Evolutionary conservation across 1,284 basidiomycete genomes (phyloP).

Genomic region (Marasmius oreades): DNA sequence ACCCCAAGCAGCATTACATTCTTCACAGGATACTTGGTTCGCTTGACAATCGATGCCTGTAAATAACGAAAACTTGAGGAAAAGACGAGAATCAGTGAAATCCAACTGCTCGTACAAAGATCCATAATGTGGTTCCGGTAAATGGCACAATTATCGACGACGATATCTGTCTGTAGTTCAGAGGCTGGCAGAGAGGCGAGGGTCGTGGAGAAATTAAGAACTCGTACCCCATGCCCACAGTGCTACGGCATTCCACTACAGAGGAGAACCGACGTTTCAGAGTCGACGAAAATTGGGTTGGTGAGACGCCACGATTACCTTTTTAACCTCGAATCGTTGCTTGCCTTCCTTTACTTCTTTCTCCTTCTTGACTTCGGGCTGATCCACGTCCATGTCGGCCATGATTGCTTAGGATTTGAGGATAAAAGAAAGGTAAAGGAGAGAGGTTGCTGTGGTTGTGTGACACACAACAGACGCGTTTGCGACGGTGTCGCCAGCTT

Average conservation of each 20-base stretch:
- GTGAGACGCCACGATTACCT: constrained; percentile 48
- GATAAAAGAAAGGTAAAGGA: background rate
- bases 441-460: background rate
- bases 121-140: constrained; percentile 99
- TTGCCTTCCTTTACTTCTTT: constrained; percentile 62
- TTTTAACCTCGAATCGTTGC: constrained; percentile 92
- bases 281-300: constrained; percentile 3
- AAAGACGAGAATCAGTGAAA: background rate
- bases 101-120: constrained; percentile 66
- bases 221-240: constrained; percentile 93
- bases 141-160: constrained; percentile 95
- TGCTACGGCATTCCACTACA: constrained; percentile 92
- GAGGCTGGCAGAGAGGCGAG: constrained; percentile 10
- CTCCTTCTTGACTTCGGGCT: constrained; percentile 40
- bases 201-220: constrained; percentile 7
- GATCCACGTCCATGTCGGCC: constrained; percentile 84
- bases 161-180: constrained; percentile 62
- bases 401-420: constrained; percentile 26
- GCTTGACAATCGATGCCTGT: constrained; percentile 99
- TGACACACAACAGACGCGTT: background rate
- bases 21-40: constrained; percentile 96
- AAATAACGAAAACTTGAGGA: background rate
- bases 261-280: constrained; percentile 11
- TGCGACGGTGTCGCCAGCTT: background rate
- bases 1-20: constrained; percentile 99